These are phyloP conservation scores for Phytophthora citrophthora DNA, from an alignment of 352 stramenopile species.

Conservation along the genomic window DNA sequence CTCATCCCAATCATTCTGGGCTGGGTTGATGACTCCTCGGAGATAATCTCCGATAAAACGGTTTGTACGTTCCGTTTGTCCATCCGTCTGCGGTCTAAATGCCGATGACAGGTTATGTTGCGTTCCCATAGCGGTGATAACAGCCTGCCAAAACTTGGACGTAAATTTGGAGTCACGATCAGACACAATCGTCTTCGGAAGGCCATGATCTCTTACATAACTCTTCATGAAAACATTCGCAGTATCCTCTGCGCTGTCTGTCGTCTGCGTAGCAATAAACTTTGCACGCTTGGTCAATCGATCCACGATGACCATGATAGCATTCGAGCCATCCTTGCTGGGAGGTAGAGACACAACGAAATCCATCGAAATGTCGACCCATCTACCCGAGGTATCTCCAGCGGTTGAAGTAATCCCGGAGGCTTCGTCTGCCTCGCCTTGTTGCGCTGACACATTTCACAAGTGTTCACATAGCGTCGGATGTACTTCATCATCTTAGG, in stretches of 20 bases:
- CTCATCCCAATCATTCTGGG: constrained; percentile 8
- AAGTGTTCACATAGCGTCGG: constrained; percentile 22
- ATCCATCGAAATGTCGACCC: constrained; percentile 23
- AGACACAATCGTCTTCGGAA: no score
- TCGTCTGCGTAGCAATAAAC: constrained; percentile 13
- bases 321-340: not conserved
- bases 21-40: no score
- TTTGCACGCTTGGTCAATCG: constrained; percentile 12
- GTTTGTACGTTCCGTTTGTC: constrained; percentile 15
- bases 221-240: not conserved
- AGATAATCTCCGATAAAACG: no score
- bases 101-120: constrained; percentile 5
- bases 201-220: constrained; percentile 8
- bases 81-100: constrained; percentile 11
- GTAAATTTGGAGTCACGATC: no score
- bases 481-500: constrained; percentile 24
- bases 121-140: not conserved
- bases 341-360: constrained; percentile 11
- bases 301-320: constrained; percentile 23
- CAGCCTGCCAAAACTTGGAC: constrained; percentile 10
- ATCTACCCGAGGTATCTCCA: constrained; percentile 7
- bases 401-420: constrained; percentile 12
- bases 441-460: constrained; percentile 16
- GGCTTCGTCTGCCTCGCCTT: constrained; percentile 18
- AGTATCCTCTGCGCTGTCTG: constrained; percentile 1